Evolutionary conservation across 371 early-diverging fungal species (phyloP).

Genomic region (Agmasoma carcini): DNA sequence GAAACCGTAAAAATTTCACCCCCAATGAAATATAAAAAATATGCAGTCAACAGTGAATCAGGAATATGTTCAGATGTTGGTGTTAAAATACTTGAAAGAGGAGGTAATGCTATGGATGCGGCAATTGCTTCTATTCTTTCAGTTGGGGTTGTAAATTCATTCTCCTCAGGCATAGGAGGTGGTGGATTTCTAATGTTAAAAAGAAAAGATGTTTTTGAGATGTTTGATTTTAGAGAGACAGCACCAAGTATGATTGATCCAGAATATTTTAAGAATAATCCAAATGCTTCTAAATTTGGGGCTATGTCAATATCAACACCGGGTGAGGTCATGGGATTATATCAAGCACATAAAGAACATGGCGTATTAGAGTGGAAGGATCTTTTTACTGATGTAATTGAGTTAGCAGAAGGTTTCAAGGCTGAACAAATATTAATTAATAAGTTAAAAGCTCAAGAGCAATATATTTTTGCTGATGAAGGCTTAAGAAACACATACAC

Average conservation of each 20-base stretch:
- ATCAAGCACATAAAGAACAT: constrained; percentile 61
- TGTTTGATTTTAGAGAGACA: constrained; percentile 67
- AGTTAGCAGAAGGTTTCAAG: constrained; percentile 61
- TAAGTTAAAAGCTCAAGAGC: constrained; percentile 46
- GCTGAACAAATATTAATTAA: constrained; percentile 56
- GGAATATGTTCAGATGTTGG: constrained; percentile 66
- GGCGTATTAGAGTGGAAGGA: constrained; percentile 62
- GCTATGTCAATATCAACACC: constrained; percentile 73
- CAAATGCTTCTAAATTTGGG: constrained; percentile 59
- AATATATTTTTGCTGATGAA: constrained; percentile 54
- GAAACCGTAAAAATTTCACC: background rate
- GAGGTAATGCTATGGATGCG: constrained; percentile 87
- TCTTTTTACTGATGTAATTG: constrained; percentile 66
- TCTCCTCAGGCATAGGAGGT: constrained; percentile 84
- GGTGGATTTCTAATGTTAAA: constrained; percentile 91
- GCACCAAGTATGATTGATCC: constrained; percentile 63
- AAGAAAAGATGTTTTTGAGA: constrained; percentile 41
- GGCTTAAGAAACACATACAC: constrained; percentile 61
- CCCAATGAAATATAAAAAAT: constrained; percentile 26
- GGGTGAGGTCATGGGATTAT: constrained; percentile 72
- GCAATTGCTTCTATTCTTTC: constrained; percentile 77
- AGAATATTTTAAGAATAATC: constrained; percentile 62
- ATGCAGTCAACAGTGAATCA: constrained; percentile 61
- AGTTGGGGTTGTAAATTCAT: constrained; percentile 75
- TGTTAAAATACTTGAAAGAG: constrained; percentile 63